Evolutionary conservation across 2,329 filamentous ascomycete species (phyloP).

Genomic region (Hypomyces rosellus): DNA sequence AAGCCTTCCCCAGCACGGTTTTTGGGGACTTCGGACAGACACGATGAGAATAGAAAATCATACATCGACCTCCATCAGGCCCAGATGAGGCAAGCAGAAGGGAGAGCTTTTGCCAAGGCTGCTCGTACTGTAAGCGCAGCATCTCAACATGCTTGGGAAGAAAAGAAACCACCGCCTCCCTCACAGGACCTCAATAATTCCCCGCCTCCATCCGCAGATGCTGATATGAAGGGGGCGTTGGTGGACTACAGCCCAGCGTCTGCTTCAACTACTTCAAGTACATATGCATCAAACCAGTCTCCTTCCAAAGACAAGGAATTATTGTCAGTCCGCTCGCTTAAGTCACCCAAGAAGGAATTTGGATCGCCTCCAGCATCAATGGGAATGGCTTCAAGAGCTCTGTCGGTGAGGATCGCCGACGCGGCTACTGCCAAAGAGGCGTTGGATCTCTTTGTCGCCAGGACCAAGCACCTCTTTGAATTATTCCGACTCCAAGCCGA

Average conservation of each 20-base stretch:
- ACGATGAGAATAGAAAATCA: slow-evolving; percentile 49
- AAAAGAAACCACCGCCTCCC: slow-evolving; percentile 14
- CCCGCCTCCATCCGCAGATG: slow-evolving; percentile 24
- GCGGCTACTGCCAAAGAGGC: slow-evolving; percentile 55
- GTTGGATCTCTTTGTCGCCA: slow-evolving; percentile 60
- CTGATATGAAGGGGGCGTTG: slow-evolving; percentile 17
- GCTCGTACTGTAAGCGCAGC: slow-evolving; percentile 28
- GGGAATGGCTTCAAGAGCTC: slow-evolving; percentile 24
- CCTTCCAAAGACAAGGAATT: background rate
- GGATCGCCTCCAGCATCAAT: slow-evolving; percentile 13
- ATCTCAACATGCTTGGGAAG: slow-evolving; percentile 28
- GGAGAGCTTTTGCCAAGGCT: slow-evolving; percentile 51
- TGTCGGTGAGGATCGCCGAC: slow-evolving; percentile 37
- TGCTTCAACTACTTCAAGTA: slow-evolving; percentile 28
- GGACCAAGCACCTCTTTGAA: slow-evolving; percentile 67
- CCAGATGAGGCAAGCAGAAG: slow-evolving; percentile 56
- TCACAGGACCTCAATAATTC: slow-evolving; percentile 18
- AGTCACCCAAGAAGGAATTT: slow-evolving; percentile 19
- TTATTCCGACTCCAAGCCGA: slow-evolving; percentile 76
- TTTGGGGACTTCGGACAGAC: slow-evolving; percentile 33
- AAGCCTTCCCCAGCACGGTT: slow-evolving; percentile 33
- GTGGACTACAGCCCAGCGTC: slow-evolving; percentile 38
- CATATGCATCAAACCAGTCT: slow-evolving; percentile 16
- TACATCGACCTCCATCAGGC: slow-evolving; percentile 54
- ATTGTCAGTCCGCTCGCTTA: slow-evolving; percentile 17